Conservation (phyloP, 768 basidiomycete genomes). For the Sporobolomyces pararoseus region DNA sequence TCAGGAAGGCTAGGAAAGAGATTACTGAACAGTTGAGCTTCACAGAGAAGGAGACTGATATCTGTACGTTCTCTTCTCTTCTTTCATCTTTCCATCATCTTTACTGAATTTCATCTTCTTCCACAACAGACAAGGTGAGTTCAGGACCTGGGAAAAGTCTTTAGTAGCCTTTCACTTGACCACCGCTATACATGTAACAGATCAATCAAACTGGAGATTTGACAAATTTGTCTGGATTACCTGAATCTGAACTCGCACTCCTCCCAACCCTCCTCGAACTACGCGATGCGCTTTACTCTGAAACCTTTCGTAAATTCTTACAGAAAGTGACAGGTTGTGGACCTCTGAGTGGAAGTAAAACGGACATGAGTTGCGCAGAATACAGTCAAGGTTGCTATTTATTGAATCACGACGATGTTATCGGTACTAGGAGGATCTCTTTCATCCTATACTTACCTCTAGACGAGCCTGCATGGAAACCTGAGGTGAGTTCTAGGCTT, state of each 20-base stretch:
- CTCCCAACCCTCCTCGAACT: constrained; percentile 75
- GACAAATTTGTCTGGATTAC: constrained; percentile 82
- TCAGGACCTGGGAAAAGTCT: background rate
- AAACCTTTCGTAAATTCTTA: constrained; percentile 73
- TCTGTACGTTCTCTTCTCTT: constrained; percentile 66
- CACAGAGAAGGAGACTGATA: constrained; percentile 93
- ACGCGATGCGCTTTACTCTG: constrained; percentile 86
- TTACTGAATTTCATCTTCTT: background rate
- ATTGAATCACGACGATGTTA: constrained; percentile 97
- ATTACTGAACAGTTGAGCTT: constrained; percentile 73
- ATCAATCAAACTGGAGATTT: constrained; percentile 97
- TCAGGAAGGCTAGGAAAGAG: constrained; percentile 77
- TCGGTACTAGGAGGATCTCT: constrained; percentile 84
- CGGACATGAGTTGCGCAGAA: constrained; percentile 90
- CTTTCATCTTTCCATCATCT: constrained; percentile 11
- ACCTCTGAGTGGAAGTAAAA: constrained; percentile 80
- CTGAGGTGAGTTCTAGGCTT: constrained; percentile 51
- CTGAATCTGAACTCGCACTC: constrained; percentile 68
- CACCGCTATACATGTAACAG: constrained; percentile 52
- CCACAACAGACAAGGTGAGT: constrained; percentile 23
- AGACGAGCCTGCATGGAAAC: constrained; percentile 71
- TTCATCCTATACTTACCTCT: constrained; percentile 94
- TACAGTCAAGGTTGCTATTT: constrained; percentile 90
- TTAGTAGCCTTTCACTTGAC: background rate
- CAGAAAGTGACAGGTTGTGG: constrained; percentile 86